Conservation (phyloP, 768 basidiomycete species). For the Wakefieldia striispora region DNA sequence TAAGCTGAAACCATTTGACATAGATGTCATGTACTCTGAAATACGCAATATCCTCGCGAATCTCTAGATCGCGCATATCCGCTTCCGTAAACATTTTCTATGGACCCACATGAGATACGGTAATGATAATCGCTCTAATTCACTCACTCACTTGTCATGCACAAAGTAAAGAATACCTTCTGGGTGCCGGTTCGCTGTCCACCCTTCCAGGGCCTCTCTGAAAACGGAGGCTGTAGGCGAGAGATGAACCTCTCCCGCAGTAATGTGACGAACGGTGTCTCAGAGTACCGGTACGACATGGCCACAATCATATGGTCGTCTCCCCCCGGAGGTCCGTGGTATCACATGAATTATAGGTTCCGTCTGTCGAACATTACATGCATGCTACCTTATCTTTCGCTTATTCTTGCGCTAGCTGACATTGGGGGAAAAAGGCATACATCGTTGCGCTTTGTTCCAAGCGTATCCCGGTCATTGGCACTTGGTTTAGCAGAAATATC, state of each 20-base stretch:
- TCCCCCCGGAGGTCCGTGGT: neutral
- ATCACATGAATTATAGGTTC: neutral
- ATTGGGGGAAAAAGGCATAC: constrained; percentile 15
- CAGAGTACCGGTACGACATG: constrained; percentile 18
- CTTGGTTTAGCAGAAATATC: constrained; percentile 5
- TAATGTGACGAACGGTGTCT: constrained; percentile 18
- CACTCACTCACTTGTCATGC: constrained; percentile 42
- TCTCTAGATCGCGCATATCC: constrained; percentile 42
- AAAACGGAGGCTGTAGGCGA: neutral
- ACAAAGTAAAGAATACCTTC: constrained; percentile 65
- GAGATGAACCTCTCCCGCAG: neutral
- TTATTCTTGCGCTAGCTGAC: constrained; percentile 7
- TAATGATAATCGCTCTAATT: neutral
- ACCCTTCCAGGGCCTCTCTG: constrained; percentile 33
- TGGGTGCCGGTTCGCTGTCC: constrained; percentile 51
- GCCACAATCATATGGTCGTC: constrained; percentile 9
- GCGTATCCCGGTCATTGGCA: constrained; percentile 2
- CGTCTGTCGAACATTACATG: neutral
- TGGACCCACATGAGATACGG: constrained; percentile 15
- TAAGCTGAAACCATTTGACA: too few species aligned
- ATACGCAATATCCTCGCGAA: constrained; percentile 34
- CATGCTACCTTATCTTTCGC: constrained; percentile 11
- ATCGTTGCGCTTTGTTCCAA: neutral
- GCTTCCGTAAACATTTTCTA: constrained; percentile 57
- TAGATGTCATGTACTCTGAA: constrained; percentile 19